Evolutionary conservation across 257 asterid species (phyloP).

Genomic region (Plantago elongata): DNA sequence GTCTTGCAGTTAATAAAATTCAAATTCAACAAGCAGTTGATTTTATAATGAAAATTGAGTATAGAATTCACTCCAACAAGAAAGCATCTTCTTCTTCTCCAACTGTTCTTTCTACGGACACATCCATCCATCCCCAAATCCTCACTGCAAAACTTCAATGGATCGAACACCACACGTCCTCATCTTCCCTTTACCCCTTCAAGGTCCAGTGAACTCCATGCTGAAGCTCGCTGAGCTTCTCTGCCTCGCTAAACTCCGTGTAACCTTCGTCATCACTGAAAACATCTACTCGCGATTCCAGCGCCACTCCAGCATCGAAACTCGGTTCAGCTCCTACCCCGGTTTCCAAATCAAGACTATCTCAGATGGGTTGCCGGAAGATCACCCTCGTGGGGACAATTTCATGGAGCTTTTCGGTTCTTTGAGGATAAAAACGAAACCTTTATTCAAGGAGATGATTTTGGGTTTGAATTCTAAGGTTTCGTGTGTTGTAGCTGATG

Average conservation of each 20-base stretch:
- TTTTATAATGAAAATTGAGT: no score
- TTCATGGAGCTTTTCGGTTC: slow-evolving; percentile 45
- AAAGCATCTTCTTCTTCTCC: no score
- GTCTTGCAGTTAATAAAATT: no score
- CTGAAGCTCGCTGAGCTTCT: slow-evolving; percentile 65
- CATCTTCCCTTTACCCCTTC: slow-evolving; percentile 63
- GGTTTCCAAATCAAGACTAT: slow-evolving; percentile 38
- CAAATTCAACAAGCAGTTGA: no score
- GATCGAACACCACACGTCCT: slow-evolving; percentile 31
- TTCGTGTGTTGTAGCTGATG: slow-evolving; percentile 41
- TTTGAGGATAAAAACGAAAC: slow-evolving; percentile 30
- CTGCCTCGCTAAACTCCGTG: slow-evolving; percentile 32
- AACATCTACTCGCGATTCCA: slow-evolving; percentile 43
- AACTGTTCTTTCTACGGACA: no score
- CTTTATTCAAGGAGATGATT: slow-evolving; percentile 39
- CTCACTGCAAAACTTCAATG: no score
- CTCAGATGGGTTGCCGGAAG: slow-evolving; percentile 53
- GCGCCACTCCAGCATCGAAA: slow-evolving; percentile 29
- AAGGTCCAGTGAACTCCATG: slow-evolving; percentile 64
- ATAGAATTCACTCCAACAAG: no score
- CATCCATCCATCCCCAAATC: no score
- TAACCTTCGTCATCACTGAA: slow-evolving; percentile 53
- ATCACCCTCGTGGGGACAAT: slow-evolving; percentile 42
- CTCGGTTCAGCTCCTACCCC: slow-evolving; percentile 39
- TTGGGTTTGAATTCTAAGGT: slow-evolving; percentile 13